phyloP scores from a whole-genome alignment of 768 basidiomycete genomes.

The Suillus subaureus region DNA sequence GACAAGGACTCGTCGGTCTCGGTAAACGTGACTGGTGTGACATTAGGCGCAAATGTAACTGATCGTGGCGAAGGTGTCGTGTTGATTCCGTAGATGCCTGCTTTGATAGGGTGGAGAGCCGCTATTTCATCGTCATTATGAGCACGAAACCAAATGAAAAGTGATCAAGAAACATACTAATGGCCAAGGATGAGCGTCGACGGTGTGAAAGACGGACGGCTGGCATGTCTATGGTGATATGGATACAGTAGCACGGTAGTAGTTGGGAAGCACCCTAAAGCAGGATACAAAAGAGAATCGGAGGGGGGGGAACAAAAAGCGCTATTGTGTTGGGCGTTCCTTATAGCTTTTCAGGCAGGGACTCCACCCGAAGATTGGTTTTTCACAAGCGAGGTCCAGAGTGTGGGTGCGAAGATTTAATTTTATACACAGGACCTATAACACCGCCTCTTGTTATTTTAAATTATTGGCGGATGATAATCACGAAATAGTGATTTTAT shows the following conservation, averaged over 20 bases:
- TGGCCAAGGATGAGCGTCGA: constrained; percentile 43
- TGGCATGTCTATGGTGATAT: constrained; percentile 35
- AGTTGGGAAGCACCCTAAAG: constrained; percentile 15
- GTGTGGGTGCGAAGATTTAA: constrained; percentile 4
- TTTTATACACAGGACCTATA: constrained; percentile 13
- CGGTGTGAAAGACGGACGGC: constrained; percentile 38
- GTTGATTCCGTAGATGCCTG: constrained; percentile 55
- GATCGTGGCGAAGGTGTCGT: constrained; percentile 42
- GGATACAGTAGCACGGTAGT: constrained; percentile 15
- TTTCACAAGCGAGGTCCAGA: constrained; percentile 10
- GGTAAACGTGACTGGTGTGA: constrained; percentile 55
- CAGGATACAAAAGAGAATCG: constrained; percentile 24
- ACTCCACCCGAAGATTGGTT: constrained; percentile 1
- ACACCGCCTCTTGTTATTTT: constrained; percentile 9
- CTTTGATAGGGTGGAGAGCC: constrained; percentile 45
- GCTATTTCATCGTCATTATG: constrained; percentile 4
- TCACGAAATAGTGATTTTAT: too few species aligned
- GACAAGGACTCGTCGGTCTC: constrained; percentile 34
- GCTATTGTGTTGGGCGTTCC: constrained; percentile 29
- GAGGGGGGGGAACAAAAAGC: constrained; percentile 18
- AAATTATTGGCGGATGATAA: neutral
- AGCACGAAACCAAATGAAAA: neutral
- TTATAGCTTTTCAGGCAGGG: constrained; percentile 23
- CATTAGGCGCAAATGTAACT: constrained; percentile 66
- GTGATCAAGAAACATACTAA: constrained; percentile 27